Conservation (phyloP, 1,139 yeast genomes). For the Yamadazyma epiphylla region DNA sequence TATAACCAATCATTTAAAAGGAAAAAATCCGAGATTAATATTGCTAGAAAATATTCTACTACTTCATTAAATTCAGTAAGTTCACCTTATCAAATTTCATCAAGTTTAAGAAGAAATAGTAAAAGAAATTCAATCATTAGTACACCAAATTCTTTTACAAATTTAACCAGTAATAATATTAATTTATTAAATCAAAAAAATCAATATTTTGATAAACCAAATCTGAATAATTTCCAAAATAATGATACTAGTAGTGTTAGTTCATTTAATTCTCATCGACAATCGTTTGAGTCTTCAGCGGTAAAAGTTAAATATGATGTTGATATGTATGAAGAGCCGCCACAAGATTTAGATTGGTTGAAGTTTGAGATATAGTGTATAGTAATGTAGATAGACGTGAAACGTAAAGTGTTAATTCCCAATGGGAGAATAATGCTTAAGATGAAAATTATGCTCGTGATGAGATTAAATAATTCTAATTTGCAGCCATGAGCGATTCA, state of each 20-base stretch:
- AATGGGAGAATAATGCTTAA: too few relatives aligned
- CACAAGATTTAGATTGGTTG: constrained; percentile 43
- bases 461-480: too few relatives aligned
- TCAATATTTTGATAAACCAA: constrained; percentile 3
- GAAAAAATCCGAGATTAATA: constrained; percentile 36
- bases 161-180: constrained; percentile 21
- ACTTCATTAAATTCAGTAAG: constrained; percentile 10
- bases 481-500: too few relatives aligned
- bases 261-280: constrained; percentile 9
- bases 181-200: constrained; percentile 23
- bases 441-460: too few relatives aligned
- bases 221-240: constrained; percentile 8
- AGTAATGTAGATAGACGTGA: too few relatives aligned
- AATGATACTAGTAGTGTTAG: constrained; percentile 7
- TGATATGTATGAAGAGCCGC: too few relatives aligned
- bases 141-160: constrained; percentile 6
- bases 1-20: constrained; percentile 37
- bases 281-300: constrained; percentile 2
- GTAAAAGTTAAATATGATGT: not conserved
- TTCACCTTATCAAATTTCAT: constrained; percentile 12
- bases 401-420: too few relatives aligned
- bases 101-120: constrained; percentile 11
- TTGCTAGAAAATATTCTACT: constrained; percentile 11
- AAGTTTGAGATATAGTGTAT: constrained; percentile 43
- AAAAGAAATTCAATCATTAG: constrained; percentile 17